A percentile compares a stretch with the other conserved stretches of the same genome.
Conservation (phyloP, 2,329 filamentous ascomycete species). For the Exophiala sp. region DNA sequence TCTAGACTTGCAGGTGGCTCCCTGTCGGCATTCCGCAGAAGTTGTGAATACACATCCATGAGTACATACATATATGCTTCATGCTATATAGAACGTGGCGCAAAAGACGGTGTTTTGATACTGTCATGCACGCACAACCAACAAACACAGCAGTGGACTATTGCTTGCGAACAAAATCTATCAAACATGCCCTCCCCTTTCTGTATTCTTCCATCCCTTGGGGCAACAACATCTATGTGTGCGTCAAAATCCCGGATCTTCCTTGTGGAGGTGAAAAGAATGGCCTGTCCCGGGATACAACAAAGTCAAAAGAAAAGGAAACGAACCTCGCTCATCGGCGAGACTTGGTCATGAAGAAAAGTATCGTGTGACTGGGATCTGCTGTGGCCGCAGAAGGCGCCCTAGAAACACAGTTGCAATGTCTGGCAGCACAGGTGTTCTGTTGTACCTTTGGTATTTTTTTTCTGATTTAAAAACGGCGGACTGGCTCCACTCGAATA, state of each 20-base stretch:
- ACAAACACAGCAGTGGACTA: too few species aligned
- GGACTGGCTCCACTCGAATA: slow-evolving; percentile 8
- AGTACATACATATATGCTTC: too few species aligned
- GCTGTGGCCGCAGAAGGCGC: background rate
- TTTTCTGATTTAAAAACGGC: slow-evolving; percentile 4
- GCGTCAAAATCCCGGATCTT: background rate
- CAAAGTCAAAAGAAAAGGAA: background rate
- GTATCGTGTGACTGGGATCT: slow-evolving; percentile 13
- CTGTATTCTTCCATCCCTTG: too few species aligned
- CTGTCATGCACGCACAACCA: too few species aligned
- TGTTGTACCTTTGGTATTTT: slow-evolving; percentile 8
- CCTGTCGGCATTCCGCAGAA: too few species aligned
- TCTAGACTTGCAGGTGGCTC: too few species aligned
- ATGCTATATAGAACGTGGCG: too few species aligned
- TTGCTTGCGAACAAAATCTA: too few species aligned
- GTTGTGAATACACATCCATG: too few species aligned
- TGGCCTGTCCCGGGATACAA: slow-evolving; percentile 13
- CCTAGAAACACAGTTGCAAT: background rate
- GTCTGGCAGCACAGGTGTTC: slow-evolving; percentile 5
- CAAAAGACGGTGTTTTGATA: too few species aligned
- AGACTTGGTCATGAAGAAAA: background rate
- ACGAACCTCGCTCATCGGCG: slow-evolving; percentile 7
- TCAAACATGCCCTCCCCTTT: too few species aligned
- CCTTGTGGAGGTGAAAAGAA: slow-evolving; percentile 2
- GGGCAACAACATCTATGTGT: too few species aligned